Evolutionary conservation across 1,284 basidiomycete genomes (phyloP).

Genomic region (Pseudozyma thailandica): DNA sequence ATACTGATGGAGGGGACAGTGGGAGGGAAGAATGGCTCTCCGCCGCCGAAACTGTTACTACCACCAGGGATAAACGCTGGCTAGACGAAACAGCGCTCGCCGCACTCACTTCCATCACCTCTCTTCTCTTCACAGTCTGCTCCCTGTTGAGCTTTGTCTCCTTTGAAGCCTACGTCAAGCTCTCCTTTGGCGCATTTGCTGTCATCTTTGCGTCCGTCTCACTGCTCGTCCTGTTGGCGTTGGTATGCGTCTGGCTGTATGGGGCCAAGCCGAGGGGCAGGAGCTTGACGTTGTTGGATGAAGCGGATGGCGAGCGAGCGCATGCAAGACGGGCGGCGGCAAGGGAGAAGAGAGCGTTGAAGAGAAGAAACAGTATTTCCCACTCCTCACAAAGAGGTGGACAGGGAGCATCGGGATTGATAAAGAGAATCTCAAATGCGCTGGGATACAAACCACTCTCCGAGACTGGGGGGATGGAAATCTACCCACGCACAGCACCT

Average conservation of each 20-base stretch:
- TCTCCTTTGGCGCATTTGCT: slow-evolving; percentile 14
- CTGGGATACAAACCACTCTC: slow-evolving; percentile 27
- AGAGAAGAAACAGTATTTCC: slow-evolving; percentile 12
- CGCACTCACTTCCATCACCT: slow-evolving; percentile 11
- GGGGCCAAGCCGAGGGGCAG: slow-evolving; percentile 21
- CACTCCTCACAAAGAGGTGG: neutral
- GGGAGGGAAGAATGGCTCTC: slow-evolving; percentile 25
- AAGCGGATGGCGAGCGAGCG: slow-evolving; percentile 19
- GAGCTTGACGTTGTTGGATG: slow-evolving; percentile 25
- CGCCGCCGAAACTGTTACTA: slow-evolving; percentile 15
- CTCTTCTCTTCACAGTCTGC: slow-evolving; percentile 26
- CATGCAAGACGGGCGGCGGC: slow-evolving; percentile 8
- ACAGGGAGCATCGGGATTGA: slow-evolving; percentile 7
- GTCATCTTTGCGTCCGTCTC: slow-evolving; percentile 34
- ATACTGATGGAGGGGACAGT: neutral
- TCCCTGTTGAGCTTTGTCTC: slow-evolving; percentile 22
- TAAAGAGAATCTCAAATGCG: slow-evolving; percentile 12
- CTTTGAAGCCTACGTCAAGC: slow-evolving; percentile 13
- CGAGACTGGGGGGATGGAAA: slow-evolving; percentile 16
- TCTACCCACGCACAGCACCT: slow-evolving; percentile 13
- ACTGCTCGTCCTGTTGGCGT: slow-evolving; percentile 18
- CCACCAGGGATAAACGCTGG: slow-evolving; percentile 37
- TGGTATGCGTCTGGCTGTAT: slow-evolving; percentile 37
- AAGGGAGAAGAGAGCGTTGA: slow-evolving; percentile 22
- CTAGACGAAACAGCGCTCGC: slow-evolving; percentile 38